Evolutionary conservation across 345 rosid genomes (phyloP), one percentile per base, ranked within the genome.

Genomic region (Hibiscus syriacus): DNA sequence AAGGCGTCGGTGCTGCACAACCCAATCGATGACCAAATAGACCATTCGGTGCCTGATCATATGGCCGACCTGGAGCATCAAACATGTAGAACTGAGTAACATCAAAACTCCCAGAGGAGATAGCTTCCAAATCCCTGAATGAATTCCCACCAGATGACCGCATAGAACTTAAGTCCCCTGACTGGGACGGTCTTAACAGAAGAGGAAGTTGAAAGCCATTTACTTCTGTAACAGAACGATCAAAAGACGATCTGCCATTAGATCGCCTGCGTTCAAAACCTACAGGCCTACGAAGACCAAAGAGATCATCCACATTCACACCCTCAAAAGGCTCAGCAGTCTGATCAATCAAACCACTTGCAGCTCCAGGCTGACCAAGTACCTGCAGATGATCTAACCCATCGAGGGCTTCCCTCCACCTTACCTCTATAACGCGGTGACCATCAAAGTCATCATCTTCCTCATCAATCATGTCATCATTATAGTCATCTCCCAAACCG

Each of bases 291-390:
- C 89, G 97, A 43, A 85, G 82, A 77, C 97, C 90, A 74, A 86
- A 89, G 74, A 93, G 92, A 69, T 93, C 97, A 82, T 89, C 97
- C 76, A 89, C 90, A 76, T 89, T 93, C 69, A 89, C 92, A 52
- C 98, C 97, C 76, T 90, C 96, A 84, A 93, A 93, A 39, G 98
- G 91, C 79, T 93, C 98, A 64, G 96, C 92, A 13, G 92, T 87
- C 75, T 87, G 81, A 85, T 93, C 94, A 76, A 93, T 80, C 50
- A 93, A 86, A 66, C 87, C 82, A 58, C 86, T 77, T 54, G 85
- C 75, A 70, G 75, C 78, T 73, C 94, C 96, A 75, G 97, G 86
- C 80, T 87, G 92, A 70, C 94, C 92, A 74, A 90, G 92, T 26
- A 87, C 92, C 78, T 87, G 97, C 80, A 90, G 79, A 80, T 87